Evolutionary conservation across 2,329 filamentous ascomycete species (phyloP).

Genomic region (Trichoderma breve): DNA sequence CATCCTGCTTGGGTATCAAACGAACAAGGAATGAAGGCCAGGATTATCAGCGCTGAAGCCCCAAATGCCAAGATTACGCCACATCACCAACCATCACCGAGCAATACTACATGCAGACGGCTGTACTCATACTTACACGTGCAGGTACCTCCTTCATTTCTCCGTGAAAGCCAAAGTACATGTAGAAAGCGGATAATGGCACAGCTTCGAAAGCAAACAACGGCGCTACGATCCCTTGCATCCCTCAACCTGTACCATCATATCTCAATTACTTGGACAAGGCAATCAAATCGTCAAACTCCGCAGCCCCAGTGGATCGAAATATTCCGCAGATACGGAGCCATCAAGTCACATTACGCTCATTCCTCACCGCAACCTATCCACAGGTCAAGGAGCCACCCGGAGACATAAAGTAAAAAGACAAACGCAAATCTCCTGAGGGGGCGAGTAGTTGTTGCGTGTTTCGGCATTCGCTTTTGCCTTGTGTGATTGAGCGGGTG

Average conservation of each 20-base stretch:
- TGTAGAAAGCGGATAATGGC: not conserved
- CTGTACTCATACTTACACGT: not conserved
- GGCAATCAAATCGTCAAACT: not conserved
- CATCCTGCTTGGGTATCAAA: not conserved
- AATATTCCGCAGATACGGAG: conserved; percentile 4
- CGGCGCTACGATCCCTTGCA: not conserved
- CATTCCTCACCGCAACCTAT: not conserved
- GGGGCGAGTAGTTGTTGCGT: not conserved
- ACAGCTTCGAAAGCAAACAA: not conserved
- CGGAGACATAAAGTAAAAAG: not conserved
- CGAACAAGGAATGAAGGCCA: not conserved
- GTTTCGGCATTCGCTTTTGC: not conserved
- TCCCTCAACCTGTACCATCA: not conserved
- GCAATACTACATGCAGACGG: not conserved
- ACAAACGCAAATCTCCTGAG: not conserved
- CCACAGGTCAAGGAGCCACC: not conserved
- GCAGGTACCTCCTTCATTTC: not conserved
- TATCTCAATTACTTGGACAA: not conserved
- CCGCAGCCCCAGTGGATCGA: conserved; percentile 3
- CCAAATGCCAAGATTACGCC: not conserved
- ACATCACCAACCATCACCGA: not conserved
- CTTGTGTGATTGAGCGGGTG: not conserved
- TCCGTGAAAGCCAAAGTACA: not conserved
- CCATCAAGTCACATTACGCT: not conserved
- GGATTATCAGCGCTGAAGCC: not conserved